Base-by-base conservation (phyloP, 139 green algal genomes). In the Cymbomonas tetramitiformis region DNA sequence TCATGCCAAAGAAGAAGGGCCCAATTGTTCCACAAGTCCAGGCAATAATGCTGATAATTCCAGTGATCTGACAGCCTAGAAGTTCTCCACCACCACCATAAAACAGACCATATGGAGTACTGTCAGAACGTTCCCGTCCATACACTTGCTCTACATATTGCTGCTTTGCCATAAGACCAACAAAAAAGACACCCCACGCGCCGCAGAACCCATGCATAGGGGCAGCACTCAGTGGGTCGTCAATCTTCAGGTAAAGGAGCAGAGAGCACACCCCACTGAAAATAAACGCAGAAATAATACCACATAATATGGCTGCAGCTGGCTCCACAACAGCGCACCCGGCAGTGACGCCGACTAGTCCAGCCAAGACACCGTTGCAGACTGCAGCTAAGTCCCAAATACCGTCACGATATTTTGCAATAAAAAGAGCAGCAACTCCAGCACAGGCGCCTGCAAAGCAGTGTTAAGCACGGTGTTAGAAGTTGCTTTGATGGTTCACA, bases 151-250 rank as follows among this genome's bases (percentile, higher is more conserved):
- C 29, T n/a, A 74, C 28, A 61, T 71, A 78, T 15, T 62, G 23
- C 38, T 77, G 38, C 38, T 69, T 69, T 24, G 74, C 74, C 3
- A 82, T 51, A 31, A 80, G 44, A 9, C 74, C 72, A 28, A 62
- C 44, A 33, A 32, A 38, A 29, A 67, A 15, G 40, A 72, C 38
- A 58, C 57, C 60, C 67, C 73, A 86, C 2, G 64, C 49, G 25
- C 78, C 80, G 60, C 56, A 71, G 31, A 73, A 61, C 44, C 76
- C 81, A 62, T 94, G 84, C 75, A 94, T 83, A 40, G 83, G 72
- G 4, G 54, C 53, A 1, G 84, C 84, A 7, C 69, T 68, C 7
- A 88, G 61, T 0, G 81, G 81, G 53, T 88, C 81, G 59, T 88
- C 81, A 8, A 88, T 77, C 0, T 61, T 56, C 8, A 85, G 46